Conservation (phyloP, 192 early-diverging fungal species). For the Umbelopsis sp. region DNA sequence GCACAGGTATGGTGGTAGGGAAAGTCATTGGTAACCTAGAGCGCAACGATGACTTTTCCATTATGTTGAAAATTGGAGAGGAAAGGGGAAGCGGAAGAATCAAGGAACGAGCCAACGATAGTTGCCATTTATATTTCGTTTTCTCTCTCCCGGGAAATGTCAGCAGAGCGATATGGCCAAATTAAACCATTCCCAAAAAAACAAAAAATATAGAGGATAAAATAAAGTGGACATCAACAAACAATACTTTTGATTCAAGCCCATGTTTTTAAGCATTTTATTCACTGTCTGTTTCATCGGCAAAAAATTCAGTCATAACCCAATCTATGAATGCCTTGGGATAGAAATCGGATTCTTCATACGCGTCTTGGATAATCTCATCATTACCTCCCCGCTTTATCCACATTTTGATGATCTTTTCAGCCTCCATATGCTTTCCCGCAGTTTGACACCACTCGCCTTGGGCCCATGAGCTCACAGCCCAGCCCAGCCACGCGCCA, state of each 20-base stretch:
- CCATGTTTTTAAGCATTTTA: too few relatives aligned
- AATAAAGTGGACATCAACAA: not conserved
- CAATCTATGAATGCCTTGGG: conserved; percentile 32
- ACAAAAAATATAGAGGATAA: too few relatives aligned
- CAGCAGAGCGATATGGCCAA: not conserved
- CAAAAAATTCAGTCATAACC: conserved; percentile 25
- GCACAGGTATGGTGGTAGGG: not conserved
- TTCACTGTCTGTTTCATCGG: conserved; percentile 24
- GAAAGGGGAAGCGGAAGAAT: not conserved
- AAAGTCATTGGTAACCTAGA: not conserved
- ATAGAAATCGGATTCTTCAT: conserved; percentile 29
- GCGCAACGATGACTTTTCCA: not conserved
- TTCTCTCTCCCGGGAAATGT: not conserved
- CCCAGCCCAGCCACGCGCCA: conserved; percentile 46
- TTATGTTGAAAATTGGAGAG: not conserved
- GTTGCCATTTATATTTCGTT: not conserved
- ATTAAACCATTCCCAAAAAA: not conserved
- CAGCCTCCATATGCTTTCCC: conserved; percentile 56
- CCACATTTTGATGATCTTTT: conserved; percentile 68
- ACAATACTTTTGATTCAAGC: not conserved
- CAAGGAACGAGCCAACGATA: not conserved
- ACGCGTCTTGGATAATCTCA: conserved; percentile 19
- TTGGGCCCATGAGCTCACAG: conserved; percentile 47
- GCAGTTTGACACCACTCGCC: conserved; percentile 48
- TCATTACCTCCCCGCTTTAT: conserved; percentile 48